Evolutionary conservation across 805 yeast species (phyloP).

Genomic region (Myxozyma geophila): DNA sequence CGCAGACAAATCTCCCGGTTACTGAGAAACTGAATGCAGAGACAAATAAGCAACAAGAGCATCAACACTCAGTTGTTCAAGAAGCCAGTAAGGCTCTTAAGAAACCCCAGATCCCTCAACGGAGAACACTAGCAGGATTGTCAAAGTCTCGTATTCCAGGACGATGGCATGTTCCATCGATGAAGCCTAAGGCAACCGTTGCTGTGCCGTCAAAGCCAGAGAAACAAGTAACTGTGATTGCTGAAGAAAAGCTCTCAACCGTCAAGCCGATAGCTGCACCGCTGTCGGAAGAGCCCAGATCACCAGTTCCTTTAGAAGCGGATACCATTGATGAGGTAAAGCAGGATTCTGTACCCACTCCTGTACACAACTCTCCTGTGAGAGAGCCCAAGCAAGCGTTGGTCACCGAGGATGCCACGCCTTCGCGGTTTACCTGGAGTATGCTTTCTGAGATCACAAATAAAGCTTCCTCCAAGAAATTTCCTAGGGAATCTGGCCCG

Average conservation of each 20-base stretch:
- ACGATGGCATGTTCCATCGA: slow-evolving; percentile 3
- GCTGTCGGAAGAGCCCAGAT: neutral
- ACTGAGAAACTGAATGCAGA: too few species aligned
- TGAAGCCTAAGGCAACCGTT: neutral
- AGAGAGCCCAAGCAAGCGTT: neutral
- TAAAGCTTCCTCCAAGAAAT: neutral
- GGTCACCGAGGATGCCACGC: neutral
- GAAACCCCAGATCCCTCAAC: neutral
- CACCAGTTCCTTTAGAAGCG: neutral
- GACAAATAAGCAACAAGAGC: neutral
- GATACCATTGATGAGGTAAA: neutral
- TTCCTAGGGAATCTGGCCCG: neutral
- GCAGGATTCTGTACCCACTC: neutral
- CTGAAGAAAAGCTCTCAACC: neutral
- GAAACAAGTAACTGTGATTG: neutral
- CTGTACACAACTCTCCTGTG: neutral
- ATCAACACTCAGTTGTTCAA: neutral
- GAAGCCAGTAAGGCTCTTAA: neutral
- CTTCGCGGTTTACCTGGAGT: slow-evolving; percentile 17
- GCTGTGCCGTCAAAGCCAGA: neutral
- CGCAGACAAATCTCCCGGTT: neutral
- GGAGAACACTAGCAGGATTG: neutral
- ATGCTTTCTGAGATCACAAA: slow-evolving; percentile 21
- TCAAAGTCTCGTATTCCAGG: slow-evolving; percentile 17
- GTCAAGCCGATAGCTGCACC: neutral